Conservation (phyloP, 169 alveolate species). For the Cyclospora cayetanensis region DNA sequence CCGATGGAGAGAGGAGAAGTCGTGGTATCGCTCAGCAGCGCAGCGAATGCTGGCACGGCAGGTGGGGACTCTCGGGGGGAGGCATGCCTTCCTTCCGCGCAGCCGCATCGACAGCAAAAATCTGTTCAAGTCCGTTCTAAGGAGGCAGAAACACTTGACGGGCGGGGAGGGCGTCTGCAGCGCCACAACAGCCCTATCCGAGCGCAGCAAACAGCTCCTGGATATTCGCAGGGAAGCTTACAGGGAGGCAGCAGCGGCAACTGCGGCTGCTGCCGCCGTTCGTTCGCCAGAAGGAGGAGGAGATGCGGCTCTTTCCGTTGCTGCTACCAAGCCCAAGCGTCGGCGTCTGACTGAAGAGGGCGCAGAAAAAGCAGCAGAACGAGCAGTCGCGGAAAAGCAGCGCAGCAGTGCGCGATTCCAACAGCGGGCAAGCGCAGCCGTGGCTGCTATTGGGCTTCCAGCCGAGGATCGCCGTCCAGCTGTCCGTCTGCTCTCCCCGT, state of each 20-base stretch:
- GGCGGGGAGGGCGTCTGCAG: background rate
- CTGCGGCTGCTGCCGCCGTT: background rate
- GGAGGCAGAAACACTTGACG: background rate
- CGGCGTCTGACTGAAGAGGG: background rate
- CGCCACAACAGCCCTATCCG: background rate
- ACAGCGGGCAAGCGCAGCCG: background rate
- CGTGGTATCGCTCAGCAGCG: background rate
- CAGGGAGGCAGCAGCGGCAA: background rate
- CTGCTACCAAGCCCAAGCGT: too few species aligned
- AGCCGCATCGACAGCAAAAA: background rate
- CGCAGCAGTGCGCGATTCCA: background rate
- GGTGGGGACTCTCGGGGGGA: background rate
- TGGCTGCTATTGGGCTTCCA: background rate
- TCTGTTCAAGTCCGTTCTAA: background rate
- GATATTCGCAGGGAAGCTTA: background rate
- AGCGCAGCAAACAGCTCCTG: background rate
- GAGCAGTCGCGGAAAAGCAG: background rate
- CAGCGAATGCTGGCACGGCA: constrained; percentile 19
- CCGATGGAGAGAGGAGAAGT: background rate
- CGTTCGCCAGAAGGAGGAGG: background rate
- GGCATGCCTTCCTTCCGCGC: background rate
- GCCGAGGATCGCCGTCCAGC: background rate
- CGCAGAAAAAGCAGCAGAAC: background rate
- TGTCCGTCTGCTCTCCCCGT: background rate
- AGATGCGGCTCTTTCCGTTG: background rate